Conservation (phyloP, 2,329 filamentous ascomycete species). For the Colletotrichum lini region DNA sequence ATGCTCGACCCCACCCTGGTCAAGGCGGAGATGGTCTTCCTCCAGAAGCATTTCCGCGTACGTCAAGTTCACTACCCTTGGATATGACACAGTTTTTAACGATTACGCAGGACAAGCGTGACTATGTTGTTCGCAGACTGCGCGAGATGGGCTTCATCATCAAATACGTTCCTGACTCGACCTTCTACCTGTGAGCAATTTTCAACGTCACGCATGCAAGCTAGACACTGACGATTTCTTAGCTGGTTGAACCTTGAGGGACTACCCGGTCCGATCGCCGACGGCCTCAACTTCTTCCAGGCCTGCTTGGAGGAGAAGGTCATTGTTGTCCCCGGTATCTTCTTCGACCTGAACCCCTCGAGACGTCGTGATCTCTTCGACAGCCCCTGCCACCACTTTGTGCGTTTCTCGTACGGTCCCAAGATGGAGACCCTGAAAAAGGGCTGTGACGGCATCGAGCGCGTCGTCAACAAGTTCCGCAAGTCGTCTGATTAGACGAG, state of each 20-base stretch:
- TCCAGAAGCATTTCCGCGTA: slow-evolving; percentile 88
- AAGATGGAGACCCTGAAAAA: slow-evolving; percentile 83
- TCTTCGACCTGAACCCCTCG: slow-evolving; percentile 96
- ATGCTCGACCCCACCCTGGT: slow-evolving; percentile 94
- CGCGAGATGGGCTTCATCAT: slow-evolving; percentile 89
- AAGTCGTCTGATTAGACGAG: slow-evolving; percentile 48
- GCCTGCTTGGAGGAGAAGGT: slow-evolving; percentile 94
- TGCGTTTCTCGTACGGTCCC: slow-evolving; percentile 87
- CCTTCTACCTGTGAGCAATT: slow-evolving; percentile 85
- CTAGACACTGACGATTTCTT: slow-evolving; percentile 15
- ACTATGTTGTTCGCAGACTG: slow-evolving; percentile 87
- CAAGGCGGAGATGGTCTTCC: slow-evolving; percentile 86
- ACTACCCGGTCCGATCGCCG: slow-evolving; percentile 85
- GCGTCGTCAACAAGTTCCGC: slow-evolving; percentile 78
- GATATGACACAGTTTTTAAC: slow-evolving; percentile 42
- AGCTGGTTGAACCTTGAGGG: slow-evolving; percentile 74
- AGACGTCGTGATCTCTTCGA: slow-evolving; percentile 93
- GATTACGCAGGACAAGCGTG: slow-evolving; percentile 79
- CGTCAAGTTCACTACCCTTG: slow-evolving; percentile 41
- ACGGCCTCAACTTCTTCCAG: slow-evolving; percentile 97
- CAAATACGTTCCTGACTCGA: slow-evolving; percentile 87
- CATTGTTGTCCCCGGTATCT: slow-evolving; percentile 97
- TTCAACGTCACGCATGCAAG: not conserved
- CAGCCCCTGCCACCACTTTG: slow-evolving; percentile 93
- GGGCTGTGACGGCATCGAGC: slow-evolving; percentile 88